Percentiles rank a stretch among this genome's conserved stretches.
phyloP scores from a whole-genome alignment of 495 filamentous ascomycete species.

The Symbiotaphrina buchneri region DNA sequence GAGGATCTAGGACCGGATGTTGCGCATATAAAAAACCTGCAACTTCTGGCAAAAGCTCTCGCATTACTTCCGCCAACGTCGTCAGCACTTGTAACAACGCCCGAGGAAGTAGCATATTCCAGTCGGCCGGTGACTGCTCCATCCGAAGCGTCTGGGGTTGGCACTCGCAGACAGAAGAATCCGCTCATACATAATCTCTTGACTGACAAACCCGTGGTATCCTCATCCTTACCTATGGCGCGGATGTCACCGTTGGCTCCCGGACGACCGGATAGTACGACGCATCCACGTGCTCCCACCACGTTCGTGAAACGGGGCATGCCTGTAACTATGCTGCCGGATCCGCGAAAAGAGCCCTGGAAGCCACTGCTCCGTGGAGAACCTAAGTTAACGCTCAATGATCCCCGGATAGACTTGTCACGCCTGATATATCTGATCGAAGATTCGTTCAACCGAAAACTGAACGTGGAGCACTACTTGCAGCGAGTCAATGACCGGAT shows the following conservation, averaged over 20 bases:
- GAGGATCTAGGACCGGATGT: background rate
- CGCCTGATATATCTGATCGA: constrained; percentile 75
- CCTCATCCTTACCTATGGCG: constrained; percentile 63
- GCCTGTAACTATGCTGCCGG: constrained; percentile 63
- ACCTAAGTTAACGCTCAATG: constrained; percentile 37
- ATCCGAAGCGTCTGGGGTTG: constrained; percentile 34
- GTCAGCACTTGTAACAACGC: constrained; percentile 72
- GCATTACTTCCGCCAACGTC: constrained; percentile 65
- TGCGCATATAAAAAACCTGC: constrained; percentile 49
- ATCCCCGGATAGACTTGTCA: constrained; percentile 60
- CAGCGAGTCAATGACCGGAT: constrained; percentile 50
- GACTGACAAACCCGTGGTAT: constrained; percentile 81
- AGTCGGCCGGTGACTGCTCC: constrained; percentile 18
- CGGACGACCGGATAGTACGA: constrained; percentile 2
- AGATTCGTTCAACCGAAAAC: constrained; percentile 72
- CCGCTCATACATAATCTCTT: constrained; percentile 91
- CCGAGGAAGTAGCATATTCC: constrained; percentile 54
- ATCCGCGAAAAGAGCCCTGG: constrained; percentile 42
- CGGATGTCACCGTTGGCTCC: constrained; percentile 17
- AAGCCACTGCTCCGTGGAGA: constrained; percentile 27
- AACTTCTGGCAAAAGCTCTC: constrained; percentile 40
- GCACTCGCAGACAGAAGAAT: constrained; percentile 59
- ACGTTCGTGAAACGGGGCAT: constrained; percentile 86
- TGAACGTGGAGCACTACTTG: constrained; percentile 69
- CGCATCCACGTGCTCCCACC: constrained; percentile 21